A percentile compares a stretch with the other conserved stretches of the same genome.
Conservation (phyloP, 805 yeast species). For the Dipodascopsis uninucleata region DNA sequence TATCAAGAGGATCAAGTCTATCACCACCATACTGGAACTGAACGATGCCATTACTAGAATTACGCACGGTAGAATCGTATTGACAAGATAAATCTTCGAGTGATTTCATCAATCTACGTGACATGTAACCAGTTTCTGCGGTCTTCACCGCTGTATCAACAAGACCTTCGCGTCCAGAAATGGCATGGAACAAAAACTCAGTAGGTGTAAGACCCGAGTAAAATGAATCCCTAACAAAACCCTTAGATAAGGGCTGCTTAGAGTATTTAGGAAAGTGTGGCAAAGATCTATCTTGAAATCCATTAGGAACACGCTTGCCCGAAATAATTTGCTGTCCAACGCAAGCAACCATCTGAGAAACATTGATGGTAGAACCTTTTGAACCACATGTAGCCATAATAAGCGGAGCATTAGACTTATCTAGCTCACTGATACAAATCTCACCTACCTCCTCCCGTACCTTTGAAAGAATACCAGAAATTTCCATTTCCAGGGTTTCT, state of each 20-base stretch:
- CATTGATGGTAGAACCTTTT: slow-evolving; percentile 95
- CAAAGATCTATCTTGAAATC: slow-evolving; percentile 97
- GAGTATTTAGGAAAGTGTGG: slow-evolving; percentile 97
- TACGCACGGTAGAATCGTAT: slow-evolving; percentile 91
- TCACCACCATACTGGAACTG: slow-evolving; percentile 99
- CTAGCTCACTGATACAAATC: slow-evolving; percentile 89
- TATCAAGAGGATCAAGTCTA: slow-evolving; percentile 94
- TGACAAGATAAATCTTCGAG: slow-evolving; percentile 91
- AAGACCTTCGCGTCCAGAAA: slow-evolving; percentile 98
- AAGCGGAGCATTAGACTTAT: slow-evolving; percentile 86
- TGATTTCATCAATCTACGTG: slow-evolving; percentile 96
- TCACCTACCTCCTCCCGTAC: slow-evolving; percentile 99
- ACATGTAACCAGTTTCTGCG: slow-evolving; percentile 98
- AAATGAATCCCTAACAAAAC: slow-evolving; percentile 94
- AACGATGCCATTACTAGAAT: slow-evolving; percentile 92
- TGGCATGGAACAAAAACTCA: slow-evolving; percentile 95
- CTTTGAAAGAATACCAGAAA: slow-evolving; percentile 91
- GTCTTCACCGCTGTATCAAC: slow-evolving; percentile 99
- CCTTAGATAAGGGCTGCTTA: slow-evolving; percentile 95
- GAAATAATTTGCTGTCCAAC: slow-evolving; percentile 98
- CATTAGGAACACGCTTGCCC: slow-evolving; percentile 99
- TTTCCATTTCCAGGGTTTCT: slow-evolving; percentile 94
- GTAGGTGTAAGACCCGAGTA: slow-evolving; percentile 93
- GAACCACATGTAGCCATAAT: slow-evolving; percentile 99
- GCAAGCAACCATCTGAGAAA: slow-evolving; percentile 99